Base-by-base conservation (phyloP, 2,329 filamentous ascomycete genomes). In the Tothia fuscella region DNA sequence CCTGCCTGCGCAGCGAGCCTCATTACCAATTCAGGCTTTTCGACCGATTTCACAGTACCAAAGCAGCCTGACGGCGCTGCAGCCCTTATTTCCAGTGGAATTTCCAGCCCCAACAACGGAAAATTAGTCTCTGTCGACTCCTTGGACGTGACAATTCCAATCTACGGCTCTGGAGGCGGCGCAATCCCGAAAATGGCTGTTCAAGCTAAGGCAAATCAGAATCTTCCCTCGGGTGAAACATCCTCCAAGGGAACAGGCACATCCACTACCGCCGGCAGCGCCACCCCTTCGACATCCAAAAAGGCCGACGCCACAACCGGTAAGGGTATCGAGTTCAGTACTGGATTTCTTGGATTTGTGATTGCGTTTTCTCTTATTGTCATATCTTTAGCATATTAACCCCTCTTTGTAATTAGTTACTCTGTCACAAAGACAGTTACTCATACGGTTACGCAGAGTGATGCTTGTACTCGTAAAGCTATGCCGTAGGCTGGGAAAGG, bases 11-110 rank as follows among this genome's bases (percentile, higher is more conserved):
- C 64, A 48, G 46, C 68, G 24, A 71, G 66, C 46, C 67, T 93
- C 41, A 88, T 95, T 63, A 71, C 66, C 46, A 63, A 71, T 46
- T 47, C 51, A 25, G 72, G 70, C 47, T 93, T 94, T 68, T 74
- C 72, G 61, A 78, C 66, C 59, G 81, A 85, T 68, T 96, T 93
- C 66, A 80, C 78, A 34, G 66, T 94, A 44, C 88, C 82, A 36
- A 63, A 55, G 3, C 68, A 76, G 5, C 86, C 86, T 10, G 66
- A 72, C 3, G 82, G 78, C 49, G 79, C 78, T 29, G 68, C 78
- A 46, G 68, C 73, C 34, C 69, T 94, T 53, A 89, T 95, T 56
- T 68, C 83, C 50, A 76, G 81, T 37, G 88, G 89, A 47, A 74
- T 93, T 46, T 65, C 61, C 37, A 74, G 73, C 48, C 72, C 77